Evolutionary conservation across 352 stramenopile species (phyloP).

Genomic region (Thraustotheca clavata): DNA sequence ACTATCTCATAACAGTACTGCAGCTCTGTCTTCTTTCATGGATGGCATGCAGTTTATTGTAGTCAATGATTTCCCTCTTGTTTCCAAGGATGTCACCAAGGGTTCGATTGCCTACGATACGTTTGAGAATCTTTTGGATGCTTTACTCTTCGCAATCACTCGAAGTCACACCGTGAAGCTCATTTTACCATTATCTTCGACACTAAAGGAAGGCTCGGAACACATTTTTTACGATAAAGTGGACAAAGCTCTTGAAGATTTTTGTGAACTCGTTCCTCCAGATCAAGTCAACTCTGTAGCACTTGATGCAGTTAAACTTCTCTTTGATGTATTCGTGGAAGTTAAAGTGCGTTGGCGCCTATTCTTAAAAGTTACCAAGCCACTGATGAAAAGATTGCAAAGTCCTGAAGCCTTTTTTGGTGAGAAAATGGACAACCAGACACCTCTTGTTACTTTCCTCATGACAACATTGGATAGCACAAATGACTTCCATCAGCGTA

Average conservation of each 20-base stretch:
- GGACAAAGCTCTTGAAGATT: slow-evolving; percentile 37
- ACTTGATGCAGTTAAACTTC: slow-evolving; percentile 27
- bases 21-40: slow-evolving; percentile 17
- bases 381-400: slow-evolving; percentile 37
- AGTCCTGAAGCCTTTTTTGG: not conserved
- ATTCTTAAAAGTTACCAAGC: slow-evolving; percentile 41
- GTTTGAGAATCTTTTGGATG: slow-evolving; percentile 42
- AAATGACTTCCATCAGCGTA: not conserved
- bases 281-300: slow-evolving; percentile 7
- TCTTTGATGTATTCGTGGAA: slow-evolving; percentile 36
- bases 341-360: slow-evolving; percentile 35
- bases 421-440: no score
- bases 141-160: slow-evolving; percentile 48
- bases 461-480: slow-evolving; percentile 21
- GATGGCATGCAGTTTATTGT: slow-evolving; percentile 40
- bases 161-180: slow-evolving; percentile 36
- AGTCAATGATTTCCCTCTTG: slow-evolving; percentile 65
- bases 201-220: slow-evolving; percentile 45
- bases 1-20: not conserved
- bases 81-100: slow-evolving; percentile 51
- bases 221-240: slow-evolving; percentile 55
- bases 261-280: slow-evolving; percentile 22
- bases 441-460: no score
- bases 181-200: slow-evolving; percentile 44
- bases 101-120: slow-evolving; percentile 60